Evolutionary conservation across 768 basidiomycete species (phyloP).

Genomic region (Exsudoporus frostii): DNA sequence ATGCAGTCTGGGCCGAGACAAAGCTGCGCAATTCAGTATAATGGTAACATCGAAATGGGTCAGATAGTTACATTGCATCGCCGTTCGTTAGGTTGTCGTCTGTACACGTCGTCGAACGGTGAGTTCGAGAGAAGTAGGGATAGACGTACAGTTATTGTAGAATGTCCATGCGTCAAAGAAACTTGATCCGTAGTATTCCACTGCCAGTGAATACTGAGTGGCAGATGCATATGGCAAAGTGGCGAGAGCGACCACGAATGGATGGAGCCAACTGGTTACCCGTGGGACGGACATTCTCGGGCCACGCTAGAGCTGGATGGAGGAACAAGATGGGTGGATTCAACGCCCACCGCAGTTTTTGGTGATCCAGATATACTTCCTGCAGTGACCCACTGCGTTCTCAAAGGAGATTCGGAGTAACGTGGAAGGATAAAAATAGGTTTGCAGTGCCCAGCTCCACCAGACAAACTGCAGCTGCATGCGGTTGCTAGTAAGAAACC

Average conservation of each 20-base stretch:
- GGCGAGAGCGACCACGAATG: constrained; percentile 6
- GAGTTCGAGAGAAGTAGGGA: not conserved
- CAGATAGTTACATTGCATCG: constrained; percentile 44
- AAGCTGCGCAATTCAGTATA: constrained; percentile 37
- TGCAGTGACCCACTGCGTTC: not conserved
- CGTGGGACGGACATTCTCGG: constrained; percentile 8
- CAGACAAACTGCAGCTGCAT: not conserved
- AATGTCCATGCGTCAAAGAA: constrained; percentile 73
- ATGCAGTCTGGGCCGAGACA: constrained; percentile 42
- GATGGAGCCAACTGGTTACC: constrained; percentile 1
- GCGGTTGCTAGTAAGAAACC: constrained; percentile 1
- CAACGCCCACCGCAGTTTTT: not conserved
- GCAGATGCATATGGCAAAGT: constrained; percentile 17
- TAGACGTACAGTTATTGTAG: constrained; percentile 50
- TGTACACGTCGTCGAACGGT: constrained; percentile 21
- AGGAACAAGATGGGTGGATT: not conserved
- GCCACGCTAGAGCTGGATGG: not conserved
- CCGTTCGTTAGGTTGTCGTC: constrained; percentile 72
- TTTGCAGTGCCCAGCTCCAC: not conserved
- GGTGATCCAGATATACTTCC: constrained; percentile 10
- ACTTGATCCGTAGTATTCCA: constrained; percentile 54
- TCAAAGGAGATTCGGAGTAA: not conserved
- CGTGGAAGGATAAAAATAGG: not conserved
- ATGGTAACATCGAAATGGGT: not conserved
- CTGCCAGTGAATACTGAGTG: constrained; percentile 49